Base-by-base conservation (phyloP, 192 early-diverging fungal species). In the Oehlia diaphana region DNA sequence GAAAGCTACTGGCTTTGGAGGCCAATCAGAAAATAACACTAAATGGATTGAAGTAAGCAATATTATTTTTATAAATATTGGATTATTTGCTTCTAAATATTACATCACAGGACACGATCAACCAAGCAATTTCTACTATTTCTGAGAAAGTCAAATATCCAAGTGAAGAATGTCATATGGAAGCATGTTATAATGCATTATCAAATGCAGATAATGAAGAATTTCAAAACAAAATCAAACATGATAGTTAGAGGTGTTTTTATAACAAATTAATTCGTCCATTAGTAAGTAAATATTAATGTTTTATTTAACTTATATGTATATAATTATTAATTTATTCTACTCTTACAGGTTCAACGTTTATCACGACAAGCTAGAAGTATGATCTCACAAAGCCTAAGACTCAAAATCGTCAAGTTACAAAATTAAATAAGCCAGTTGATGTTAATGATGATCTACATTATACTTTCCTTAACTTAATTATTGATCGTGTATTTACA, bases 171-270 rank as follows among this genome's bases (percentile, higher is more conserved):
- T 16, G 1, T 37, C n/a, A 28, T 28, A 64, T 64, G 63, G 1
- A 64, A 64, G 63, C 28, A 0, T 64, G 63, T 64, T 64, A 68
- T 68, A 35, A 68, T 37, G 66, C 66, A 9, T 68, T 68, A 16
- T 33, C 39, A 37, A 35, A 33, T 3, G 31, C 9, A 37, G 39
- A 68, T 16, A 35, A 35, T 0, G 66, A 68, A 14, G 66, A 68
- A 37, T 68, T 68, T 68, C 26, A 35, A 68, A 35, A 39, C 13
- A 68, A 68, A 68, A 68, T 68, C 3, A 68, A 68, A 16, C 3
- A 39, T 68, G 16, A 35, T 35, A 12, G 33, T 0, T 68, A 13
- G 66, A 68, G 39, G 9, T 35, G 31, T 37, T 68, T 68, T 12
- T 68, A 33, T 37, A 35, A 33, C 9, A 68, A 68, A 13, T 0